These are phyloP conservation scores for Nemania bipapillata DNA, from an alignment of 2,329 filamentous ascomycete species.

Conservation along the genomic window DNA sequence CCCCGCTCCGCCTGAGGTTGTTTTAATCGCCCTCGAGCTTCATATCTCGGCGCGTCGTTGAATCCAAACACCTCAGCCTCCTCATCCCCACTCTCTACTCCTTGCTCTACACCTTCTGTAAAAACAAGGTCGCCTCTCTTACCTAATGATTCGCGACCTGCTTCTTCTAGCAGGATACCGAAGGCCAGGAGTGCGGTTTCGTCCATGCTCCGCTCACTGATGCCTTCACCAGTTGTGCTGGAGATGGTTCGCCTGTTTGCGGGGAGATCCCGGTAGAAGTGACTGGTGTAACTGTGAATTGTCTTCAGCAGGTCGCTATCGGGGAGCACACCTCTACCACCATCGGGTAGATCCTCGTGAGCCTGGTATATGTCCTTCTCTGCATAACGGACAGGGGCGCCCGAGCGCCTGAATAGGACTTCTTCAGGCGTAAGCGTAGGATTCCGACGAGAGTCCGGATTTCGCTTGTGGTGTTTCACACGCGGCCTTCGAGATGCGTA, in stretches of 20 bases:
- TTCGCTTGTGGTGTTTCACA: slow-evolving; percentile 37
- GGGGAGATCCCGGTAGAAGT: slow-evolving; percentile 67
- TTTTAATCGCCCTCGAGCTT: slow-evolving; percentile 31
- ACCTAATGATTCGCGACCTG: slow-evolving; percentile 69
- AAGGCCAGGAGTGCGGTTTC: slow-evolving; percentile 81
- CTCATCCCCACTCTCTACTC: slow-evolving; percentile 23
- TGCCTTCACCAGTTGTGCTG: slow-evolving; percentile 9
- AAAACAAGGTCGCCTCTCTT: slow-evolving; percentile 76
- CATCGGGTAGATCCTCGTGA: slow-evolving; percentile 64
- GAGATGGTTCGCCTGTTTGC: slow-evolving; percentile 38
- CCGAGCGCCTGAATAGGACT: slow-evolving; percentile 72
- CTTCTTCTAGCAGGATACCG: slow-evolving; percentile 79
- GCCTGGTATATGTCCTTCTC: slow-evolving; percentile 79
- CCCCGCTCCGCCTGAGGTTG: slow-evolving; percentile 9
- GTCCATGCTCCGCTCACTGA: slow-evolving; percentile 74
- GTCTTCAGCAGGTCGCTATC: slow-evolving; percentile 75
- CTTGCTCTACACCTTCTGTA: slow-evolving; percentile 64
- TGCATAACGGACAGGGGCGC: slow-evolving; percentile 73
- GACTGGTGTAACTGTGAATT: slow-evolving; percentile 74
- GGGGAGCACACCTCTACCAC: slow-evolving; percentile 65
- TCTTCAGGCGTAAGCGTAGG: slow-evolving; percentile 71
- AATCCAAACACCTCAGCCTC: slow-evolving; percentile 44
- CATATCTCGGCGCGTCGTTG: slow-evolving; percentile 39
- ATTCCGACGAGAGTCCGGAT: slow-evolving; percentile 48
- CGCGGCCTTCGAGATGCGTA: slow-evolving; percentile 35